These are phyloP conservation scores for Acanthamoeba culbertsoni DNA, from an alignment of 208 protist species.

Conservation along the genomic window DNA sequence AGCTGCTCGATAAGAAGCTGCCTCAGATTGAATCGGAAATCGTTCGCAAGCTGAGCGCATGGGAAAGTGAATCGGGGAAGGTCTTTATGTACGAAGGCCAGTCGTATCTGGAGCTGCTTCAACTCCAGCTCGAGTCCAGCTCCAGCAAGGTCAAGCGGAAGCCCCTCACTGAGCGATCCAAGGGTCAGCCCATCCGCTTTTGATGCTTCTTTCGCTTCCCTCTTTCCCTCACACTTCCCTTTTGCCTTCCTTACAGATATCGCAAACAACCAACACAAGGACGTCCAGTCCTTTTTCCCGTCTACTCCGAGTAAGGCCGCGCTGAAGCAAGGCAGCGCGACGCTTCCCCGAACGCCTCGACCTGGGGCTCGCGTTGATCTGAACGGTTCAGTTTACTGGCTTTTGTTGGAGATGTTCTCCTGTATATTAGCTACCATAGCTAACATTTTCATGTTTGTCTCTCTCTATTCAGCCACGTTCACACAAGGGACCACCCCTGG, in stretches of 20 bases:
- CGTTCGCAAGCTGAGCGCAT: background rate
- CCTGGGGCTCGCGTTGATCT: background rate
- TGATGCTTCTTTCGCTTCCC: background rate
- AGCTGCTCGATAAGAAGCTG: slow-evolving; percentile 8
- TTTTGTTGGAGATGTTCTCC: background rate
- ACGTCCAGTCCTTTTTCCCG: too few relatives aligned
- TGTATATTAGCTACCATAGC: background rate
- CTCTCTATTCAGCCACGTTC: background rate
- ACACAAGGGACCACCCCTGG: background rate
- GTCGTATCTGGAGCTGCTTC: background rate
- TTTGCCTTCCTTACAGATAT: background rate
- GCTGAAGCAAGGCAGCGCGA: background rate
- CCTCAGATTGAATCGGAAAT: background rate
- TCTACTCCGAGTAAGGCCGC: background rate
- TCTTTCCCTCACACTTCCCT: background rate
- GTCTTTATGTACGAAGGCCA: background rate
- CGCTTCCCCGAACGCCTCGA: background rate
- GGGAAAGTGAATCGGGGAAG: background rate
- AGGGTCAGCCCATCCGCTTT: background rate
- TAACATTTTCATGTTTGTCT: background rate
- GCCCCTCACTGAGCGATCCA: background rate
- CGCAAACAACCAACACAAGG: background rate
- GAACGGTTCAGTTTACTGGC: background rate
- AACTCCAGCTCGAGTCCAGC: background rate
- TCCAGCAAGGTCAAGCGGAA: background rate